A percentile compares a stretch with the other conserved stretches of the same genome.
phyloP scores from a whole-genome alignment of 495 filamentous ascomycete species.

The Trypethelium eluteriae region DNA sequence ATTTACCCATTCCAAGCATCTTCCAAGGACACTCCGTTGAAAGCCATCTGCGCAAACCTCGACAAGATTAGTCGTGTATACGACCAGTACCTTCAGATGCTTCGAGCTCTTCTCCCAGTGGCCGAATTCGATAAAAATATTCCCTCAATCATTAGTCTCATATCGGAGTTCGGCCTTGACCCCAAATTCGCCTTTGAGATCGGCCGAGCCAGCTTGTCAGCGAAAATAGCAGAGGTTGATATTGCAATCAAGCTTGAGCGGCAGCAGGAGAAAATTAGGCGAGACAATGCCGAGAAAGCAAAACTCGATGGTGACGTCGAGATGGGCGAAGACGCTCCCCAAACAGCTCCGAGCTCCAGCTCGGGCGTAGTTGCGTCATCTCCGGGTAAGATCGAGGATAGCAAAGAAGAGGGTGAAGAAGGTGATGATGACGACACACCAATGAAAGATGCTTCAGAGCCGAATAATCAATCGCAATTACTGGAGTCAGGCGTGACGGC shows the following conservation, averaged over 20 bases:
- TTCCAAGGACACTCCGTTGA: constrained; percentile 61
- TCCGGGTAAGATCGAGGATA: constrained; percentile 13
- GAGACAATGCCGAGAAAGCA: constrained; percentile 13
- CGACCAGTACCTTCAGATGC: constrained; percentile 78
- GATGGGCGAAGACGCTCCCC: constrained; percentile 23
- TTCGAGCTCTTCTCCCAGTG: constrained; percentile 66
- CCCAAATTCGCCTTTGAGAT: constrained; percentile 84
- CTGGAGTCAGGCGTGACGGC: not conserved
- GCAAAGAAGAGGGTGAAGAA: constrained; percentile 33
- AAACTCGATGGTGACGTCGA: constrained; percentile 30
- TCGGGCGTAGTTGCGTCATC: not conserved
- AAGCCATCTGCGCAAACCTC: constrained; percentile 73
- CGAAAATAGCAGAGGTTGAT: constrained; percentile 42
- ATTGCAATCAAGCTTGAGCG: constrained; percentile 25
- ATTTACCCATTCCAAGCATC: constrained; percentile 65
- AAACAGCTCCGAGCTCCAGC: constrained; percentile 8
- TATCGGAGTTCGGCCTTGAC: constrained; percentile 73
- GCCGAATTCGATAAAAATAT: constrained; percentile 75
- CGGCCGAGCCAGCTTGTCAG: constrained; percentile 57
- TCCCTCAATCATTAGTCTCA: constrained; percentile 64
- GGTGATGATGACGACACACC: constrained; percentile 30
- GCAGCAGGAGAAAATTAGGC: constrained; percentile 22
- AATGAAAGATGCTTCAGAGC: constrained; percentile 32
- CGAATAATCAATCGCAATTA: constrained; percentile 9
- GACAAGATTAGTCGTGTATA: constrained; percentile 84